Base-by-base conservation (phyloP, 768 basidiomycete species). In the Porphyrellus cyaneotinctus region DNA sequence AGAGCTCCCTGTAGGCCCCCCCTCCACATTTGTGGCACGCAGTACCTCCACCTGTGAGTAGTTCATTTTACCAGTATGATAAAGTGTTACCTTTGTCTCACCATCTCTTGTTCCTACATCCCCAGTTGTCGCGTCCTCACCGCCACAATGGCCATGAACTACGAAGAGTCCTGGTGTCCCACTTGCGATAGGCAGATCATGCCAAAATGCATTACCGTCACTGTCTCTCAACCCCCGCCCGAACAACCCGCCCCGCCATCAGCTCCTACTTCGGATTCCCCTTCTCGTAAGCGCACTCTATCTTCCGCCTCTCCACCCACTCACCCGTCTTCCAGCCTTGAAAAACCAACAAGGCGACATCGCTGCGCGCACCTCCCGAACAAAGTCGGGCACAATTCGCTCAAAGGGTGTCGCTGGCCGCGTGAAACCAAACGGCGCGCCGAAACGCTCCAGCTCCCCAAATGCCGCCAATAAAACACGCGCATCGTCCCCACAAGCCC, bases 121-220 rank as follows among this genome's bases (percentile, higher is more conserved):
- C 22, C 54, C 37, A 11, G 59, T 35, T 14, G 47, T 53, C 47
- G n/a, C 53, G 28, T 53, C 58, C 52, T 41, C 52, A 57, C 53
- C 56, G 51, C 58, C 32, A 6, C 58, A n/a, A 72, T 70, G 61
- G 72, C 64, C 54, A 60, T 66, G 57, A 64, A 72, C 64, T 76
- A 83, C 72, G 88, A 88, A 72, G 78, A 84, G 56, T 74, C 82
- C 51, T 92, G 86, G 85, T 91, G 89, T 78, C 86, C 87, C 45
- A 81, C 80, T 63, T 92, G 90, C 75, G 80, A 83, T 62, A 75
- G 81, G 59, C 84, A 85, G 57, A 90, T 92, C 59, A 72, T 80
- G n/a, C 89, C 90, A n/a, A 88, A 88, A 65, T 84, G 87, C 58
- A 73, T 71, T 58, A 75, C 75, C 13, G 77, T 88, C 52, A 68